A percentile compares a stretch with the other conserved stretches of the same genome.
These are phyloP conservation scores for Allium fistulosum DNA, from an alignment of 106 monocot species.

Conservation along the genomic window DNA sequence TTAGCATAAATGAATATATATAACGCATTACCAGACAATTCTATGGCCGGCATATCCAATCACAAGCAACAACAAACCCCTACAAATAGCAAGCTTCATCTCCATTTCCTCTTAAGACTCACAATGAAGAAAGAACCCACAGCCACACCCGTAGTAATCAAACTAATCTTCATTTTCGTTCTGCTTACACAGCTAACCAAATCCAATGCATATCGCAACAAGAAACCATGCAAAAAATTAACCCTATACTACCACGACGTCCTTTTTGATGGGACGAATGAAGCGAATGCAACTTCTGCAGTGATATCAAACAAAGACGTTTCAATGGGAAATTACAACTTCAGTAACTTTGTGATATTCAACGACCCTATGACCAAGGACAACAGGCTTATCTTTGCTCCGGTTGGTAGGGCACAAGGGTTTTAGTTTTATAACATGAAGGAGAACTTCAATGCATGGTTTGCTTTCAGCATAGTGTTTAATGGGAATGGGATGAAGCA, in stretches of 20 bases:
- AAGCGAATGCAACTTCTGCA: constrained; percentile 15
- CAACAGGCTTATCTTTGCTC: constrained; percentile 1
- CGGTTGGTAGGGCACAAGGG: constrained; percentile 21
- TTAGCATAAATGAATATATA: too few relatives aligned
- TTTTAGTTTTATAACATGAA: constrained; percentile 31
- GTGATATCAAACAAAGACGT: neutral
- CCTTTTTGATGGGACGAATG: constrained; percentile 17
- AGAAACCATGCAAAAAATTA: constrained; percentile 18
- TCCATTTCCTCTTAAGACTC: too few relatives aligned
- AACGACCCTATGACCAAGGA: constrained; percentile 17
- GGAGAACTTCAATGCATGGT: constrained; percentile 10
- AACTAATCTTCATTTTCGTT: too few relatives aligned
- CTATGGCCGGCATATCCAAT: too few relatives aligned
- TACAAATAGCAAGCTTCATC: too few relatives aligned
- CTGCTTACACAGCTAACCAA: too few relatives aligned
- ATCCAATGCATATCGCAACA: neutral
- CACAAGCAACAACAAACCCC: too few relatives aligned
- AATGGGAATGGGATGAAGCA: constrained; percentile 13
- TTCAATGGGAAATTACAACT: constrained; percentile 11
- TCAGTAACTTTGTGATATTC: constrained; percentile 16
- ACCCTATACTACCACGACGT: constrained; percentile 20
- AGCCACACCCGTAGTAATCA: too few relatives aligned
- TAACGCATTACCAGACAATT: too few relatives aligned
- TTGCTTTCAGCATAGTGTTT: constrained; percentile 19
- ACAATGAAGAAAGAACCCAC: too few relatives aligned